Conservation (phyloP, 208 protist genomes). For the Herpetomonas samuelpessoai region DNA sequence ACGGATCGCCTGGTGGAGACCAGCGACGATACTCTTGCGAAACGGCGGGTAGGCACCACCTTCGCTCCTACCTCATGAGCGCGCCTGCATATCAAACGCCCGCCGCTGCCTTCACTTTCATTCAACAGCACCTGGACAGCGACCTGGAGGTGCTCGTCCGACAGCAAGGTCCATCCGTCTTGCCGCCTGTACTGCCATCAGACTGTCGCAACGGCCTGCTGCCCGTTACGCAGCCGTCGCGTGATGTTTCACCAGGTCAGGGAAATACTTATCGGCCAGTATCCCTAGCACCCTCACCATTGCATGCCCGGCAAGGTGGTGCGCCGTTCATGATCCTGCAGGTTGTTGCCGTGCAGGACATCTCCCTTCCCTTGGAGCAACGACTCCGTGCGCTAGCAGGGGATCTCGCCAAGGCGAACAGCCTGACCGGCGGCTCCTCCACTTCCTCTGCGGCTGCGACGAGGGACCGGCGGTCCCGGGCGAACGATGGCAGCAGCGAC, state of each 20-base stretch:
- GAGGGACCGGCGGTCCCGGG: background rate
- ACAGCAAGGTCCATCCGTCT: conserved; percentile 5
- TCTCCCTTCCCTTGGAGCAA: conserved; percentile 49
- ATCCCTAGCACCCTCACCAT: background rate
- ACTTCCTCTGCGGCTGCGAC: too few relatives aligned
- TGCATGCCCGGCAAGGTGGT: background rate
- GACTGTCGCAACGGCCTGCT: conserved; percentile 11
- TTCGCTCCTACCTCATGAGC: too few relatives aligned
- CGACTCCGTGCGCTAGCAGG: conserved; percentile 37
- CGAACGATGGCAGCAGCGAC: background rate
- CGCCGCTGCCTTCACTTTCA: conserved; percentile 22
- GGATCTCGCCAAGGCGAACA: background rate
- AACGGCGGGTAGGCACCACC: too few relatives aligned
- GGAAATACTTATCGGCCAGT: background rate
- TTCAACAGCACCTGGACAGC: conserved; percentile 38
- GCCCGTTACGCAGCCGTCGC: background rate
- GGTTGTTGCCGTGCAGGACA: conserved; percentile 55
- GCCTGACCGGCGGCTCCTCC: background rate
- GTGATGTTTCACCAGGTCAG: background rate
- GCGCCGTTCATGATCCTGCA: conserved; percentile 33
- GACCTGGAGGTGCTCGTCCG: conserved; percentile 46
- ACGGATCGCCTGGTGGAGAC: too few relatives aligned
- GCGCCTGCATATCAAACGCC: conserved; percentile 14
- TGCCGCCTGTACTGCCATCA: conserved; percentile 22
- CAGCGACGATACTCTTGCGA: too few relatives aligned